Conservation (phyloP, 805 yeast genomes). For the Zygosaccharomyces rouxii region DNA sequence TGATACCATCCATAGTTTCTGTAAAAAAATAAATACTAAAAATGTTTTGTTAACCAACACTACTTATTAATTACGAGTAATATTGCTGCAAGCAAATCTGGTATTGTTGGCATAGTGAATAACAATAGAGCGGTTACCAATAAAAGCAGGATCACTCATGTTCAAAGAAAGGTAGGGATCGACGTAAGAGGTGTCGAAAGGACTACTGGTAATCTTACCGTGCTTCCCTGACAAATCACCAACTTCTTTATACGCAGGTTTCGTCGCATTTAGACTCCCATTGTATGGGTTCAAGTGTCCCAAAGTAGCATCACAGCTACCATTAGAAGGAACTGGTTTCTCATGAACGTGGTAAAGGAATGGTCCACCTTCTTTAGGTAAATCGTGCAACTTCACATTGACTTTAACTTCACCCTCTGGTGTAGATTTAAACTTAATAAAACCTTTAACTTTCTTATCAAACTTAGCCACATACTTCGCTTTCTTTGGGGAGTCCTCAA, state of each 20-base stretch:
- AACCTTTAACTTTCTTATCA: slow-evolving; percentile 47
- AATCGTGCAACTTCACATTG: slow-evolving; percentile 64
- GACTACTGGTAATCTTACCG: slow-evolving; percentile 66
- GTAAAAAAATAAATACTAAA: too few relatives aligned
- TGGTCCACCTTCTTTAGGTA: slow-evolving; percentile 64
- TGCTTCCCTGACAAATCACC: slow-evolving; percentile 79
- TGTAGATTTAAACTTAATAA: slow-evolving; percentile 54
- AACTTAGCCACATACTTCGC: slow-evolving; percentile 46
- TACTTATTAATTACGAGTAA: slow-evolving; percentile 20
- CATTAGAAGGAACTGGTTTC: slow-evolving; percentile 44
- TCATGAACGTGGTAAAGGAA: slow-evolving; percentile 69
- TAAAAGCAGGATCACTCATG: slow-evolving; percentile 49
- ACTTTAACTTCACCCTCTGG: slow-evolving; percentile 58
- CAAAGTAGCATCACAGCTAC: slow-evolving; percentile 53
- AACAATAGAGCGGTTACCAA: slow-evolving; percentile 54
- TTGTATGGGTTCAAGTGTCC: slow-evolving; percentile 60
- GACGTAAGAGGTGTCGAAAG: slow-evolving; percentile 57
- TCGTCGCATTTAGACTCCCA: slow-evolving; percentile 36
- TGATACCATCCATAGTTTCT: too few relatives aligned
- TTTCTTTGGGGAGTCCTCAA: slow-evolving; percentile 39
- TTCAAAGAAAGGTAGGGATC: slow-evolving; percentile 66
- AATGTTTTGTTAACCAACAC: too few relatives aligned
- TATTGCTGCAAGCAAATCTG: slow-evolving; percentile 60
- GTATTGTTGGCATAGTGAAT: slow-evolving; percentile 54
- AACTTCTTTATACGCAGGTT: slow-evolving; percentile 38